These are phyloP conservation scores for Sutorius australiensis DNA, from an alignment of 768 basidiomycete genomes.

Conservation along the genomic window DNA sequence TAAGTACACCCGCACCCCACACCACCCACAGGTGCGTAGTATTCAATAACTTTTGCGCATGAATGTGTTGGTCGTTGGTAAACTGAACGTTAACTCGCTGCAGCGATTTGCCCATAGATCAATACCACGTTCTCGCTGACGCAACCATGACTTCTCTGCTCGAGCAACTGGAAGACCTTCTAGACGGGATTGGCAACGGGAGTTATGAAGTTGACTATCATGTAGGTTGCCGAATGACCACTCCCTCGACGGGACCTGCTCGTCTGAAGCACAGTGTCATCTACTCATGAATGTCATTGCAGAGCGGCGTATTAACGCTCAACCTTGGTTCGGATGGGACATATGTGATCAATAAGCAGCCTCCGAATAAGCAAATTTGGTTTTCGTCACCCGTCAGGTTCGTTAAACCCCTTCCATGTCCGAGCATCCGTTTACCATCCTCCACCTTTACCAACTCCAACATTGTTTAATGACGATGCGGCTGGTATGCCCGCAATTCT, in stretches of 20 bases:
- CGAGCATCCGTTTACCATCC: not conserved
- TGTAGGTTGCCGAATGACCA: slow-evolving; percentile 42
- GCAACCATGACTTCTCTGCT: slow-evolving; percentile 72
- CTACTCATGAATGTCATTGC: slow-evolving; percentile 14
- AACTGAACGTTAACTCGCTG: not conserved
- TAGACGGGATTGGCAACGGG: slow-evolving; percentile 56
- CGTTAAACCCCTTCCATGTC: slow-evolving; percentile 13
- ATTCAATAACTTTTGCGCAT: not conserved
- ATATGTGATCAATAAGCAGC: slow-evolving; percentile 96
- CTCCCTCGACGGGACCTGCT: not conserved
- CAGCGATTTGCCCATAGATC: slow-evolving; percentile 54
- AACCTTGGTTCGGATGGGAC: slow-evolving; percentile 72
- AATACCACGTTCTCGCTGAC: slow-evolving; percentile 73
- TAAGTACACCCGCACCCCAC: slow-evolving; percentile 55
- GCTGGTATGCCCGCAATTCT: not conserved
- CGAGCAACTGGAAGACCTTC: slow-evolving; percentile 65
- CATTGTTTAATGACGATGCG: not conserved
- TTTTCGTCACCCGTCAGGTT: slow-evolving; percentile 86
- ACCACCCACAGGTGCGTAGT: slow-evolving; percentile 48
- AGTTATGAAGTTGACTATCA: slow-evolving; percentile 85
- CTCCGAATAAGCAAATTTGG: slow-evolving; percentile 97
- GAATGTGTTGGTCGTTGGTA: not conserved
- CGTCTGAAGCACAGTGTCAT: not conserved
- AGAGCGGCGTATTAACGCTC: slow-evolving; percentile 92
- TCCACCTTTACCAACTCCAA: slow-evolving; percentile 1